Evolutionary conservation across 192 early-diverging fungal genomes (phyloP).

Genomic region (Gigaspora rosea): DNA sequence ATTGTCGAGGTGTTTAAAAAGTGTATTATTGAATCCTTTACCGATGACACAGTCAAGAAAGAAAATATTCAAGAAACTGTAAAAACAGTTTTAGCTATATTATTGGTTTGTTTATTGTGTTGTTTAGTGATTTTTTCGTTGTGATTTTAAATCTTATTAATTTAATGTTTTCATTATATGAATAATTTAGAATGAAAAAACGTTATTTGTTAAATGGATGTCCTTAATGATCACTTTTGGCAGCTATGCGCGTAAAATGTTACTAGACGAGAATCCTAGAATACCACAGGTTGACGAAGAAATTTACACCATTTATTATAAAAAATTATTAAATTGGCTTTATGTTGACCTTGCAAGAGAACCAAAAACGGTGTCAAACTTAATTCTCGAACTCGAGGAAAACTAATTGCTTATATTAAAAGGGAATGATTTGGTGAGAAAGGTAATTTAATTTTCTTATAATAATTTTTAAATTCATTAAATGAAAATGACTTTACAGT

Average conservation of each 20-base stretch:
- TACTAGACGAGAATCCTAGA: background rate
- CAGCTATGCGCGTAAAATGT: conserved; percentile 15
- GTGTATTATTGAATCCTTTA: no score
- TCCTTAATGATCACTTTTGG: conserved; percentile 16
- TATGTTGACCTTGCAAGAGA: conserved; percentile 9
- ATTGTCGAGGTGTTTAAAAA: no score
- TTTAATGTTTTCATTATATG: background rate
- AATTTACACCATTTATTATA: conserved; percentile 19
- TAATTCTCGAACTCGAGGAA: background rate
- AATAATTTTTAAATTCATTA: background rate
- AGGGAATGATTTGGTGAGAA: conserved; percentile 20
- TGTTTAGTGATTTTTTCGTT: background rate
- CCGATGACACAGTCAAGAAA: no score
- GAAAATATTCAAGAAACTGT: no score
- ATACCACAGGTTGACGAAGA: conserved; percentile 22
- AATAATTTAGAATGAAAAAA: conserved; percentile 5
- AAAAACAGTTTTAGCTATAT: background rate
- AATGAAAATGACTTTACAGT: no score
- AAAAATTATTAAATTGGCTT: conserved; percentile 2
- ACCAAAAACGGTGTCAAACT: background rate
- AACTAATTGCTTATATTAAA: background rate
- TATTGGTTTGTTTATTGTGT: background rate
- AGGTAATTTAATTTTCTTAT: background rate
- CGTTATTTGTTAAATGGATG: conserved; percentile 4
- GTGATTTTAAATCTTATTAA: background rate